These are phyloP conservation scores for Monosporozyma aerobia DNA, from an alignment of 805 yeast genomes.

Conservation along the genomic window DNA sequence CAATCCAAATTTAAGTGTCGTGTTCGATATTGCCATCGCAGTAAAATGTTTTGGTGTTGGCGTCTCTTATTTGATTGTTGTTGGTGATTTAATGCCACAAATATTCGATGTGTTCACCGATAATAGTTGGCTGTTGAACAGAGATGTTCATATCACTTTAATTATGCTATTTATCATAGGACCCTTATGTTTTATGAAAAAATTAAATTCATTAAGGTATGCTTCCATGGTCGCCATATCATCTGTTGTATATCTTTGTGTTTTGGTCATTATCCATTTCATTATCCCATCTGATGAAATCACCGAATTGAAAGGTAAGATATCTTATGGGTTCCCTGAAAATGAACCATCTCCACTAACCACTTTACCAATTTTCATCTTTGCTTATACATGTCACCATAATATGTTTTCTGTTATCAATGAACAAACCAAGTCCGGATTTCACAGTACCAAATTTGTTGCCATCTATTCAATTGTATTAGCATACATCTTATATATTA, in stretches of 20 bases:
- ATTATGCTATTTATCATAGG: slow-evolving; percentile 39
- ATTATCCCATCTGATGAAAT: slow-evolving; percentile 26
- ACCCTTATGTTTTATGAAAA: slow-evolving; percentile 60
- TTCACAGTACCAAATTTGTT: slow-evolving; percentile 38
- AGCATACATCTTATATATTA: slow-evolving; percentile 53
- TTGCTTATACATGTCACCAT: slow-evolving; percentile 94
- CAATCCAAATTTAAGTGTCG: slow-evolving; percentile 49
- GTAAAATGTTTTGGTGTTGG: slow-evolving; percentile 67
- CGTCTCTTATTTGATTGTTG: slow-evolving; percentile 56
- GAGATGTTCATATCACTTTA: slow-evolving; percentile 54
- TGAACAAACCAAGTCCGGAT: slow-evolving; percentile 55
- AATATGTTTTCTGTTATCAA: slow-evolving; percentile 86
- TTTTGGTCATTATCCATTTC: slow-evolving; percentile 67
- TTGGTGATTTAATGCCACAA: slow-evolving; percentile 63
- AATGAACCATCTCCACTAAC: slow-evolving; percentile 44
- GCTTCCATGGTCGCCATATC: slow-evolving; percentile 76
- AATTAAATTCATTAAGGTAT: slow-evolving; percentile 73
- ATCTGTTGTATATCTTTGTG: slow-evolving; percentile 68
- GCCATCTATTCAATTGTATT: slow-evolving; percentile 45
- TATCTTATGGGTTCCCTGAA: slow-evolving; percentile 41
- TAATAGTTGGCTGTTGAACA: slow-evolving; percentile 29
- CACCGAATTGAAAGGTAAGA: slow-evolving; percentile 36
- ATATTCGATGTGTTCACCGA: slow-evolving; percentile 30
- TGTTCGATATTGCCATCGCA: slow-evolving; percentile 61
- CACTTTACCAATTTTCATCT: slow-evolving; percentile 83